Base-by-base conservation (phyloP, 306 rosid species). In the Cicer cuneatum region DNA sequence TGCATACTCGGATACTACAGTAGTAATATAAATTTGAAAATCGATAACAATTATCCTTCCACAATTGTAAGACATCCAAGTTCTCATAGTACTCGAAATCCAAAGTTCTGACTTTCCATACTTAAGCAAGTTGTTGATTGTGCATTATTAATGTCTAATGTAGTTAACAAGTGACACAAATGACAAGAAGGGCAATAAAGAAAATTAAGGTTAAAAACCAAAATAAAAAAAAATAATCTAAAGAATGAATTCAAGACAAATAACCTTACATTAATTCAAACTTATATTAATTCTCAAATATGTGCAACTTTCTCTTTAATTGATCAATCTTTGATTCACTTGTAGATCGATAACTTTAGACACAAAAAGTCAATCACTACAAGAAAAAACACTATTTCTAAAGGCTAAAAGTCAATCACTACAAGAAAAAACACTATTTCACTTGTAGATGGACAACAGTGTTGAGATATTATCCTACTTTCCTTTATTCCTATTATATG, bases 81-180 rank as follows among this genome's bases (percentile, higher is more conserved):
- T 53, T 12, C 9, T 18, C 59, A 53, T 53, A 0, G 9, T 6
- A 18, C 16, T 0, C 6, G 8, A 53, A 53, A 53, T 18, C 24
- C 35, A 53, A 8, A 16, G 4, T 3, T 53, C 7, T 8, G 59
- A 53, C 13, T 18, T 53, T 16, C 5, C 35, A 53, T 11, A 16
- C 18, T 53, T 8, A 8, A 18, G 9, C 33, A 16, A 8, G 60
- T 7, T 53, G 35, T 19, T 53, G 33, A 8, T 53, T 6, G 12
- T 53, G 10, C 60, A 53, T 19, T 53, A 8, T 53, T 33, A 53
- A 18, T 18, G 9, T 33, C 60, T 53, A 53, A 16, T 8, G 5
- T 53, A 53, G 18, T 18, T 53, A 29, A 53, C 60, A 53, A 53
- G 60, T 53, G 33, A n/a, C n/a, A n/a, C n/a, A n/a, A n/a, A n/a